Evolutionary conservation across 83 land plant genomes (phyloP), one percentile per base, ranked within the genome.

Genomic region (Diphasiastrum complanatum): DNA sequence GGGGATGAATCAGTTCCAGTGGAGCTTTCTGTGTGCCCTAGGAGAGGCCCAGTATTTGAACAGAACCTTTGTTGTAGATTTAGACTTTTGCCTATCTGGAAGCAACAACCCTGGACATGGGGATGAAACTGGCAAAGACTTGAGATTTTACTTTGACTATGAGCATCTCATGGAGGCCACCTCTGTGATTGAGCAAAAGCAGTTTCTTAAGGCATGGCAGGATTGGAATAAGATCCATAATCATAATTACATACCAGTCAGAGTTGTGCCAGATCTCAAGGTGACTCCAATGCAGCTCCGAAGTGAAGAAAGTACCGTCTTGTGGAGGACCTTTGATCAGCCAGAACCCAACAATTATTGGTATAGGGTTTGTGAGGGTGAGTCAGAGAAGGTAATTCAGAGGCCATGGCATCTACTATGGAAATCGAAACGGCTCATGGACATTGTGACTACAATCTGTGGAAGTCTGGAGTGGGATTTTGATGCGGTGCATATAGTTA

Each of bases 361-460:
- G 97, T 85, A 83, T 60, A 64, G 96, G 45, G 97, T 91, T 1
- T 91, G 95, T 26, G 97, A 91, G 61, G 96, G 97, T 3, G 91
- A 88, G 74, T 75, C 91, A 0, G 96, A 85, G 63, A 80, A 79
- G 29, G 85, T 85, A 41, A 78, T 91, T 31, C 82, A 83, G 48
- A 71, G 96, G 33, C 97, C 97, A 16, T 91, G 97, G 97, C 72
- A 85, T 61, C 68, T 91, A 32, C 6, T 91, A 26, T 88, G 96
- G 95, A 91, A 91, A 45, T 91, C 97, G 0, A 81, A 75, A 61
- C 61, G 95, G 55, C 29, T 91, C 51, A 69, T 83, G 87, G 85
- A 85, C 46, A 83, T 91, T 12, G 97, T 85, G 18, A 80, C 84
- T 31, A 78, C 81, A 0, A 83, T 91, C 37, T 72, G 91, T 27